Base-by-base conservation (phyloP, 1,284 basidiomycete genomes). In the Vanrija humicola region DNA sequence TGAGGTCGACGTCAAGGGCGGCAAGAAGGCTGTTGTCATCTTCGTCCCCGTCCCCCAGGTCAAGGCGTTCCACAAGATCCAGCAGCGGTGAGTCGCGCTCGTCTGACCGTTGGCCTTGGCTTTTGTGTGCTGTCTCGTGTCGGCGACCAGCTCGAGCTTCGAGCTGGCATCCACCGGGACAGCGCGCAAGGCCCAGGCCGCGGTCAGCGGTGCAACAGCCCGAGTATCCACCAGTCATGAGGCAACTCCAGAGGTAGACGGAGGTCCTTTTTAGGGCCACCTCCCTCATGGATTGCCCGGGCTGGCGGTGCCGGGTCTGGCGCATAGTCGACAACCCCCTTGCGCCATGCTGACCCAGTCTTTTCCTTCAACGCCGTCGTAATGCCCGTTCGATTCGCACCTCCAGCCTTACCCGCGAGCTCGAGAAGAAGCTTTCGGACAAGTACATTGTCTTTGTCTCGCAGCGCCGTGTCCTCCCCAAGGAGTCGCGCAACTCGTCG, bases 31-130 rank as follows among this genome's bases (percentile, higher is more conserved):
- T 52, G 95, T 98, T 70, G 92, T 98, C 65, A 82, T 99, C 79
- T 99, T 99, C 74, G 94, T 98, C 56, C 96, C 96, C 63, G 88
- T 97, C 58, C 93, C 95, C 69, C 91, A 95, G 81, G 79, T 96
- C 79, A 98, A 97, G 83, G 96, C 95, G 44, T 99, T 95, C 88
- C 91, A 90, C 83, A 98, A 96, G 82, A 84, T 98, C 70, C 96
- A 98, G 82, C 86, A 87, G 77, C 89, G 95, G 94, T 97, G 77
- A 72, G 88, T 81, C 34, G 15, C 48, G 39, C 48, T 38, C 29
- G 48, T 50, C 38, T 48, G 40, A 18, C 40, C 19, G 40, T 21
- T 18, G 40, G n/a, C 34, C 14, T 34, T 34, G 12, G 9, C 12
- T 34, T 10, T 12, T 34, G 9, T 34, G 38, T 5, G 38, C 38